phyloP scores from a whole-genome alignment of 306 rosid species.

The Lathyrus aphaca region DNA sequence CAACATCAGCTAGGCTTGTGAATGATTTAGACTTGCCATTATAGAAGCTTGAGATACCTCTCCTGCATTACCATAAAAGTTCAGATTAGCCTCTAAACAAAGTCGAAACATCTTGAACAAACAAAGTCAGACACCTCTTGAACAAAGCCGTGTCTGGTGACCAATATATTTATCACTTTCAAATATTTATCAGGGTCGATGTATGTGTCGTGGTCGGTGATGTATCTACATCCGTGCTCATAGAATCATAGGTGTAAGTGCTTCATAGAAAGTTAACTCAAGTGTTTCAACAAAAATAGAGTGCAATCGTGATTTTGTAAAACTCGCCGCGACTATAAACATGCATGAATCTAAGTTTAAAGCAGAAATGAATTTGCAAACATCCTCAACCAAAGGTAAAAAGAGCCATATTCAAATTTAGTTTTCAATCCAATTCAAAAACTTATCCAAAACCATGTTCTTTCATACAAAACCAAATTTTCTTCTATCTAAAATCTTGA shows the following conservation, averaged over 20 bases:
- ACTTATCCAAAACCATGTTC: neutral
- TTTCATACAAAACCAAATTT: neutral
- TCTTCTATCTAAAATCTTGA: neutral
- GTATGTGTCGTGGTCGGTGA: too few relatives aligned
- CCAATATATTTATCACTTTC: too few relatives aligned
- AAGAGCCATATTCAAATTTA: neutral
- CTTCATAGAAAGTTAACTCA: neutral
- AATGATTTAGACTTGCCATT: conserved; percentile 81
- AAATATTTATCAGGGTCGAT: too few relatives aligned
- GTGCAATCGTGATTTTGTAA: neutral
- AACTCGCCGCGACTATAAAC: neutral
- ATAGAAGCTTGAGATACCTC: conserved; percentile 79
- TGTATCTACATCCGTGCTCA: too few relatives aligned
- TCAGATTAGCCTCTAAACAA: neutral
- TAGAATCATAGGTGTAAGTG: too few relatives aligned
- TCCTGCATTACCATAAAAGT: conserved; percentile 52
- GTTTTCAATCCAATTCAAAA: neutral
- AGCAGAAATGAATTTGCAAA: too few relatives aligned
- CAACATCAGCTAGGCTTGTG: conserved; percentile 67
- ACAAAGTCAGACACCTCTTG: too few relatives aligned
- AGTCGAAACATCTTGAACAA: too few relatives aligned
- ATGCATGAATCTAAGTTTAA: neutral
- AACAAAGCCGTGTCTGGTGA: too few relatives aligned
- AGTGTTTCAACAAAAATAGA: neutral
- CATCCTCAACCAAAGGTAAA: neutral